Conservation (phyloP, 257 asterid genomes). For the Petunia axillaris region DNA sequence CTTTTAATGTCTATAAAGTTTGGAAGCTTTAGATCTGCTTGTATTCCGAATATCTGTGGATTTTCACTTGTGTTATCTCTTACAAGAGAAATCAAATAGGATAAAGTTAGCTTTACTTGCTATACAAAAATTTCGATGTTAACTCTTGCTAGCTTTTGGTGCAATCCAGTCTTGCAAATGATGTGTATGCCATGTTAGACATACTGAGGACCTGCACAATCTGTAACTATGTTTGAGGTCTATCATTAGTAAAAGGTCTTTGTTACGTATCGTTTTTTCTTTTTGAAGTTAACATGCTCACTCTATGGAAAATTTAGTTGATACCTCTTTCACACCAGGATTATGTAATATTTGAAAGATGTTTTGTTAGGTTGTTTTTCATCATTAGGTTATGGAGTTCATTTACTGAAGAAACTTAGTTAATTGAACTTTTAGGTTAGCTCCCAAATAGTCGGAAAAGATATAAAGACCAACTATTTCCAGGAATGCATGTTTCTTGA, state of each 20-base stretch:
- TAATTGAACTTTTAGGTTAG: not conserved
- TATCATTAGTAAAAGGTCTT: too few species aligned
- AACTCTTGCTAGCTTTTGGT: too few species aligned
- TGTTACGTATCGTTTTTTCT: too few species aligned
- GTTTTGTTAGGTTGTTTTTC: not conserved
- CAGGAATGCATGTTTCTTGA: not conserved
- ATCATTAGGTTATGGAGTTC: not conserved
- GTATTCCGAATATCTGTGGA: not conserved
- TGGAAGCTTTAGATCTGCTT: not conserved
- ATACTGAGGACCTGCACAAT: too few species aligned
- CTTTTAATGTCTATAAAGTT: not conserved
- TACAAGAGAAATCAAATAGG: slow-evolving; percentile 7
- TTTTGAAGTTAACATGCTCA: not conserved
- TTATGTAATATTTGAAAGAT: slow-evolving; percentile 10
- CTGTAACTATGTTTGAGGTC: too few species aligned
- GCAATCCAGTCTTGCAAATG: too few species aligned
- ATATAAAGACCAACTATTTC: not conserved
- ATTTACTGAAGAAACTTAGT: not conserved
- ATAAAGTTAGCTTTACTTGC: not conserved
- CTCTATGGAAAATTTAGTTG: not conserved
- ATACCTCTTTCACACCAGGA: not conserved
- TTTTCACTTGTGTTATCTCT: not conserved
- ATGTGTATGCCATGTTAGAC: too few species aligned
- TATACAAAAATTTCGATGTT: not conserved
- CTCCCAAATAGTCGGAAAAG: not conserved